These are phyloP conservation scores for Diaporthe sp. DNA, from an alignment of 2,329 filamentous ascomycete species.

Conservation along the genomic window DNA sequence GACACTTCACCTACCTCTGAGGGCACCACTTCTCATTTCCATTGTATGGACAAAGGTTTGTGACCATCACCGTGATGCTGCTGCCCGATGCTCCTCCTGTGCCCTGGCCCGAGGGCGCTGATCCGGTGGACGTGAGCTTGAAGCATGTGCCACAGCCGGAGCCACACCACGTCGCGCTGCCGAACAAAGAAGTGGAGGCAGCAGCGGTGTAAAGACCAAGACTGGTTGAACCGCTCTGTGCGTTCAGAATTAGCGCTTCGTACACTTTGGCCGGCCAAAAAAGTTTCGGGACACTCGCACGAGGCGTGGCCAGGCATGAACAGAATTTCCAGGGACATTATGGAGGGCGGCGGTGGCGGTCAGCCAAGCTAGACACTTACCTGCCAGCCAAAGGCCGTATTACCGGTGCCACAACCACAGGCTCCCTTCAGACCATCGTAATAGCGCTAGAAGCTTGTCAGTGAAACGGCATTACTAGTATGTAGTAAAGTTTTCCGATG, in stretches of 20 bases:
- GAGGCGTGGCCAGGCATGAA: not conserved
- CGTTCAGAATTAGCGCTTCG: not conserved
- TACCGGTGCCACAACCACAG: constrained; percentile 36
- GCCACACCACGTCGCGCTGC: constrained; percentile 47
- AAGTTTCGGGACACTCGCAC: not conserved
- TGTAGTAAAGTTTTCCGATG: not conserved
- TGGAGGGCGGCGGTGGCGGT: not conserved
- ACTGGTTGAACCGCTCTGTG: constrained; percentile 19
- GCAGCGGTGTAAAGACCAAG: constrained; percentile 47
- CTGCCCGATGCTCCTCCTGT: constrained; percentile 41
- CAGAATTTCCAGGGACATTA: not conserved
- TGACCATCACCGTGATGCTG: constrained; percentile 51
- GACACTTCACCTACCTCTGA: constrained; percentile 38
- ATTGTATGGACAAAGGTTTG: constrained; percentile 53
- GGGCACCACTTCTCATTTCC: constrained; percentile 55
- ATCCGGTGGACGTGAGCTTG: constrained; percentile 48
- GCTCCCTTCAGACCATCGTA: constrained; percentile 38
- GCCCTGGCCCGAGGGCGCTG: constrained; percentile 22
- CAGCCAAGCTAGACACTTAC: constrained; percentile 14
- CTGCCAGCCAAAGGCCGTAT: constrained; percentile 34
- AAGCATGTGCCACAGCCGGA: constrained; percentile 49
- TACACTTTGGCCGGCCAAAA: too few species aligned
- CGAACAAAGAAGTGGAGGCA: constrained; percentile 46
- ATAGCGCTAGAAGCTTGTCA: constrained; percentile 29
- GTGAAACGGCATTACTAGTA: not conserved